Conservation (phyloP, 2,329 filamentous ascomycete genomes). For the Domatiomyces globalis region DNA sequence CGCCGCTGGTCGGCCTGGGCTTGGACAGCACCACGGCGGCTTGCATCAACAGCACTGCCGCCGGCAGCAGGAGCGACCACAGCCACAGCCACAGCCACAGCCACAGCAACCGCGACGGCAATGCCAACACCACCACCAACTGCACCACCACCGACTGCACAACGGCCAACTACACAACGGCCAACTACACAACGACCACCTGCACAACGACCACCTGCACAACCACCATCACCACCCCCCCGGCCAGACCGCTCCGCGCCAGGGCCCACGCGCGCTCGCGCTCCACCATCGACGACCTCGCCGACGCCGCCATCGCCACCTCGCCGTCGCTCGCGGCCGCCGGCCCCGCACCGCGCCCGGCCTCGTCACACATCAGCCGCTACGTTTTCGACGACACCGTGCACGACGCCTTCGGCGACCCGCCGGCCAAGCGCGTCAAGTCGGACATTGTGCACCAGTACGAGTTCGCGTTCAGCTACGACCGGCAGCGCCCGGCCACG, state of each 20-base stretch:
- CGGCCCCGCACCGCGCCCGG: conserved; percentile 16
- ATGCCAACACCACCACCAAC: not conserved
- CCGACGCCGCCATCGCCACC: conserved; percentile 37
- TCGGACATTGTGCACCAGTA: conserved; percentile 41
- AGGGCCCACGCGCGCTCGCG: conserved; percentile 30
- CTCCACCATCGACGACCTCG: conserved; percentile 35
- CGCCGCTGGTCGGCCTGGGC: not conserved
- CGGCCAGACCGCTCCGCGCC: not conserved
- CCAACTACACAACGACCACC: not conserved
- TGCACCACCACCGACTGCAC: not conserved
- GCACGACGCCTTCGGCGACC: conserved; percentile 29
- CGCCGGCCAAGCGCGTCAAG: conserved; percentile 46
- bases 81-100: not conserved
- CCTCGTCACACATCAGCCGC: conserved; percentile 22
- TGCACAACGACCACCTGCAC: not conserved
- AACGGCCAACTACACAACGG: not conserved
- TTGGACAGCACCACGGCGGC: not conserved
- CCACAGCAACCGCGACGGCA: not conserved
- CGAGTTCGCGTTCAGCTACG: conserved; percentile 17
- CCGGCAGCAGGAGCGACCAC: conserved; percentile 1
- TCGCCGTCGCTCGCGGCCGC: conserved; percentile 29
- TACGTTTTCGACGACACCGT: conserved; percentile 19
- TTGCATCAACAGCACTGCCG: not conserved
- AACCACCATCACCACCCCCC: not conserved
- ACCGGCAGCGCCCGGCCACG: conserved; percentile 16